phyloP scores from a whole-genome alignment of 2,329 filamentous ascomycete species.

The Penicillium sp. region DNA sequence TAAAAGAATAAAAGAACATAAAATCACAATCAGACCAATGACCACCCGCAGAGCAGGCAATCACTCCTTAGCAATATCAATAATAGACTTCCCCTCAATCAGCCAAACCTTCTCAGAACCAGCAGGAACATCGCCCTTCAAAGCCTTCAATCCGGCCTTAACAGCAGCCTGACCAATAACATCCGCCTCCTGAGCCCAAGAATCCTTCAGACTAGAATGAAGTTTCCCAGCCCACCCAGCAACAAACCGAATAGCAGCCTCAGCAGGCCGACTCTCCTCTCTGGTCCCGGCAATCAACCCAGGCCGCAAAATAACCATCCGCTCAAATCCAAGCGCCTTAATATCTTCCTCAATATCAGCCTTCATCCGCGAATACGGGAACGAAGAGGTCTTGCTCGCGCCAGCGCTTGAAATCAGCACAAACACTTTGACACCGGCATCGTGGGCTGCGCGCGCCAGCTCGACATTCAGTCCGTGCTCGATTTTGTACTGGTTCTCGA shows the following conservation, averaged over 20 bases:
- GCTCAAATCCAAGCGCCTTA: slow-evolving; percentile 70
- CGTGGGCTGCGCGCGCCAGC: slow-evolving; percentile 72
- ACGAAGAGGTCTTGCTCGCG: slow-evolving; percentile 53
- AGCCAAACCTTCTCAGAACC: slow-evolving; percentile 44
- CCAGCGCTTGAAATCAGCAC: slow-evolving; percentile 69
- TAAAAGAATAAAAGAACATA: neutral
- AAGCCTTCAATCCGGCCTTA: slow-evolving; percentile 39
- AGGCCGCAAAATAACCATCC: slow-evolving; percentile 71
- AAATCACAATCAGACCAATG: too few species aligned
- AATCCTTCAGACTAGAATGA: slow-evolving; percentile 58
- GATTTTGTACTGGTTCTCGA: slow-evolving; percentile 81
- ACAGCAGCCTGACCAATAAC: slow-evolving; percentile 59
- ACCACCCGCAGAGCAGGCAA: neutral
- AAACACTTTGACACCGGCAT: slow-evolving; percentile 69
- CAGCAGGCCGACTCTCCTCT: slow-evolving; percentile 60
- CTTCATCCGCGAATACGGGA: slow-evolving; percentile 73
- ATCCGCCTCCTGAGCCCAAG: slow-evolving; percentile 70
- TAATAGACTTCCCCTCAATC: slow-evolving; percentile 40
- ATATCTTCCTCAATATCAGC: slow-evolving; percentile 80
- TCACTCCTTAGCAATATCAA: slow-evolving; percentile 27
- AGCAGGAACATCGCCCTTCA: slow-evolving; percentile 40
- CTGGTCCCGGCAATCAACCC: slow-evolving; percentile 74
- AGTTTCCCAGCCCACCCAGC: slow-evolving; percentile 59
- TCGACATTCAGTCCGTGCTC: slow-evolving; percentile 85
- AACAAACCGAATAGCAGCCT: slow-evolving; percentile 57